phyloP scores from a whole-genome alignment of 352 stramenopile species.

The Aphanomyces stellatus region DNA sequence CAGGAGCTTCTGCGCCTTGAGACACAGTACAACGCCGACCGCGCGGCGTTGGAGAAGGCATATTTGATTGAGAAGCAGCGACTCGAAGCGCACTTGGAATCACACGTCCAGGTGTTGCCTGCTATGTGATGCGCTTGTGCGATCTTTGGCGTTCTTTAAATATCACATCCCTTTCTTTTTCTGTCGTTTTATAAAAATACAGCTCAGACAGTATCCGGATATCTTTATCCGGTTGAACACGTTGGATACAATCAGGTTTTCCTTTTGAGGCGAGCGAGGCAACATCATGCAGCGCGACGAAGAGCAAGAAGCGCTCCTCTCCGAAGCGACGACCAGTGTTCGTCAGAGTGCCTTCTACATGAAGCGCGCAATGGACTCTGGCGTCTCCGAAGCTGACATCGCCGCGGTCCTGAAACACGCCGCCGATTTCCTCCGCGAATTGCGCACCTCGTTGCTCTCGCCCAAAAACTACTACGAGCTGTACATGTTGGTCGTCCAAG shows the following conservation, averaged over 20 bases:
- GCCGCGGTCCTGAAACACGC: conserved; percentile 70
- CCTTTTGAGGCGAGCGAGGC: neutral
- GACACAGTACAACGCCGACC: conserved; percentile 42
- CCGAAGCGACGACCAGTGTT: conserved; percentile 60
- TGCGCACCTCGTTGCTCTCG: conserved; percentile 85
- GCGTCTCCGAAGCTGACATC: conserved; percentile 39
- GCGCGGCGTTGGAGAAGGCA: conserved; percentile 33
- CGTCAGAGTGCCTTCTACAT: conserved; percentile 77
- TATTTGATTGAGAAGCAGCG: conserved; percentile 5
- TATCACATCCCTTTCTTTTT: no score
- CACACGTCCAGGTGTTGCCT: no score
- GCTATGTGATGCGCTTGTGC: no score
- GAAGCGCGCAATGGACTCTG: conserved; percentile 69
- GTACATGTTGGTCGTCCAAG: conserved; percentile 88
- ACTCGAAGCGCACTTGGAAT: conserved; percentile 3
- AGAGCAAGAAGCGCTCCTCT: conserved; percentile 57
- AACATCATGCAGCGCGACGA: conserved; percentile 19
- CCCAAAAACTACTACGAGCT: conserved; percentile 99
- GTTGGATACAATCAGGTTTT: neutral
- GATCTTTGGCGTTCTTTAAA: no score
- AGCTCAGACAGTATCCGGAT: no score
- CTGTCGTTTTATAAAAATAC: no score
- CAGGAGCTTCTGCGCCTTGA: conserved; percentile 50
- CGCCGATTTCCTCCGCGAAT: conserved; percentile 71
- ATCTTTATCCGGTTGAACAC: neutral